Evolutionary conservation across 2,329 filamentous ascomycete species (phyloP).

Genomic region (Alternaria hordeiaustralica): DNA sequence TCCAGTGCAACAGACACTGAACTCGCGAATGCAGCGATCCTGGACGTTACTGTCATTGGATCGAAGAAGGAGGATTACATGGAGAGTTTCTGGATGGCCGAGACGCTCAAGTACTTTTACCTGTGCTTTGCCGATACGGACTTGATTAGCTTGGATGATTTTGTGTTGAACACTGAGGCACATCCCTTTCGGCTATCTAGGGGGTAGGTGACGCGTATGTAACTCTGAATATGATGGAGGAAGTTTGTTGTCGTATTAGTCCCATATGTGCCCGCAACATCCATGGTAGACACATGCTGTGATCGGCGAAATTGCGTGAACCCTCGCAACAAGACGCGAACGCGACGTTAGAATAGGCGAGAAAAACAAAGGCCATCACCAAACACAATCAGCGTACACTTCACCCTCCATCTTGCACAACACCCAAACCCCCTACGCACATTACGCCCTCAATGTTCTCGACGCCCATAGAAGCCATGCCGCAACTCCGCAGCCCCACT

Average conservation of each 20-base stretch:
- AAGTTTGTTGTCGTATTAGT: neutral
- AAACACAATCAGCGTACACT: neutral
- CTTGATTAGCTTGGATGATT: constrained; percentile 56
- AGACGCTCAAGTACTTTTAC: constrained; percentile 60
- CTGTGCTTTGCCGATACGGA: constrained; percentile 54
- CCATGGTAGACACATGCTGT: neutral
- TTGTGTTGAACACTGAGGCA: constrained; percentile 59
- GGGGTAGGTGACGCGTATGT: constrained; percentile 47
- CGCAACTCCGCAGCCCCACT: constrained; percentile 20
- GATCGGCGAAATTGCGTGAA: neutral
- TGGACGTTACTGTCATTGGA: constrained; percentile 48
- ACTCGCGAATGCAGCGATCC: constrained; percentile 53
- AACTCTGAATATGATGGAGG: neutral
- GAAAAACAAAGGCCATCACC: neutral
- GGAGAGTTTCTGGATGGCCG: constrained; percentile 58
- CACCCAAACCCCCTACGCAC: neutral
- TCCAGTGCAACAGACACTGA: constrained; percentile 48
- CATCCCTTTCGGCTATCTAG: constrained; percentile 53
- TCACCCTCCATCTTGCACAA: neutral
- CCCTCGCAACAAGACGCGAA: neutral
- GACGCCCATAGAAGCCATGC: neutral
- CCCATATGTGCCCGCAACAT: neutral
- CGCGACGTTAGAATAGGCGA: neutral
- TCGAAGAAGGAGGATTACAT: constrained; percentile 42
- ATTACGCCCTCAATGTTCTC: neutral